A percentile compares a stretch with the other conserved stretches of the same genome.
Conservation (phyloP, 495 filamentous ascomycete species). For the Penicillium canescens region DNA sequence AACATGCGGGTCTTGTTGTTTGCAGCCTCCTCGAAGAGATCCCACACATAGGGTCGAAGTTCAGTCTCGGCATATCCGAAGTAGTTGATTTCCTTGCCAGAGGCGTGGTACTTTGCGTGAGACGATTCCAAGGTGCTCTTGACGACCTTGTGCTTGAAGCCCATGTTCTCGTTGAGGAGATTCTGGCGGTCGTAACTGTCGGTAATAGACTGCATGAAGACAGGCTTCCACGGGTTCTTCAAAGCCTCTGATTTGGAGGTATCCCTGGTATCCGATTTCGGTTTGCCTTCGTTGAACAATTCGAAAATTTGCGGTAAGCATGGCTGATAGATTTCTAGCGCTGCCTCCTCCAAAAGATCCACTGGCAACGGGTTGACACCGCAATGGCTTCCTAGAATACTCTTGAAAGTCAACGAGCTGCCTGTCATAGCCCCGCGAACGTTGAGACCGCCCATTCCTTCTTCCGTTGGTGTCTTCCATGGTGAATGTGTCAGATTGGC, state of each 20-base stretch:
- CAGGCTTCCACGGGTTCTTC: constrained; percentile 40
- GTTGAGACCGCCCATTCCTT: constrained; percentile 45
- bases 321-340: constrained; percentile 45
- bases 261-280: neutral
- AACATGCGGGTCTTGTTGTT: constrained; percentile 45
- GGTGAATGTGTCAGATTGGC: constrained; percentile 21
- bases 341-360: constrained; percentile 44
- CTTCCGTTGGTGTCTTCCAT: constrained; percentile 21
- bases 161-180: constrained; percentile 37
- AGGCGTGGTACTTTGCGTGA: constrained; percentile 29
- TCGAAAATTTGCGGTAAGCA: constrained; percentile 46
- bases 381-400: constrained; percentile 44
- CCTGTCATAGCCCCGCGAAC: constrained; percentile 42
- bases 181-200: constrained; percentile 45
- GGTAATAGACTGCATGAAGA: constrained; percentile 49
- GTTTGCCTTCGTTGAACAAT: constrained; percentile 39
- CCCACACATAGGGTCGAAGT: constrained; percentile 40
- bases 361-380: constrained; percentile 46
- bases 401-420: constrained; percentile 49
- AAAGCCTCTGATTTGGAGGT: constrained; percentile 16
- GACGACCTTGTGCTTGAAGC: constrained; percentile 37
- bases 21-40: constrained; percentile 42
- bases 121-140: constrained; percentile 30
- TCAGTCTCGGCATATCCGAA: constrained; percentile 48
- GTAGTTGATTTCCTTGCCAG: constrained; percentile 42